Percentiles rank a stretch among this genome's conserved stretches.
Evolutionary conservation across 208 protist species (phyloP).

Genomic region (Leishmania tropica): DNA sequence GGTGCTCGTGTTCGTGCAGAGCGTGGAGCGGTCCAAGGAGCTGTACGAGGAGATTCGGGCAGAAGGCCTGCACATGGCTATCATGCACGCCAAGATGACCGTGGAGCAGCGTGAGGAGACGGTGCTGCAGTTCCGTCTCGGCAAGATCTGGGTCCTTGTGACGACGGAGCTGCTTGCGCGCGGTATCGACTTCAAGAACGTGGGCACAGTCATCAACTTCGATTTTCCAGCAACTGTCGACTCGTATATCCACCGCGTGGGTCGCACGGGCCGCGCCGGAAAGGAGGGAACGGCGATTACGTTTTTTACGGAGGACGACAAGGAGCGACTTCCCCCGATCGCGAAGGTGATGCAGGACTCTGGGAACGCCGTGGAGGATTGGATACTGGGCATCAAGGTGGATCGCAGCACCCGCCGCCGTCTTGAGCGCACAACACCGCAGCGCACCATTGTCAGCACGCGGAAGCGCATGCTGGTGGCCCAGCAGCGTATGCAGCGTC

Average conservation of each 20-base stretch:
- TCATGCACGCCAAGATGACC: constrained; percentile 92
- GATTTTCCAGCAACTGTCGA: constrained; percentile 96
- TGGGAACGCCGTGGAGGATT: constrained; percentile 94
- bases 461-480: constrained; percentile 84
- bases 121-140: constrained; percentile 95
- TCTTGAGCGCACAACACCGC: constrained; percentile 74
- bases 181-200: constrained; percentile 98
- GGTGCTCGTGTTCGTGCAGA: constrained; percentile 98
- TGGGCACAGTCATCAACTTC: constrained; percentile 98
- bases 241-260: constrained; percentile 98
- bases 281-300: constrained; percentile 94
- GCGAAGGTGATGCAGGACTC: constrained; percentile 93
- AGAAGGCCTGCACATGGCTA: constrained; percentile 84
- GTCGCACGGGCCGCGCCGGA: constrained; percentile 90
- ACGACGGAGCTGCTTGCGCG: constrained; percentile 97
- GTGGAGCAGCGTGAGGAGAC: constrained; percentile 92
- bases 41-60: constrained; percentile 95
- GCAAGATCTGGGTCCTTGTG: constrained; percentile 97
- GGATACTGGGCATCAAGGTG: constrained; percentile 94
- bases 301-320: constrained; percentile 97
- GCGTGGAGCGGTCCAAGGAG: constrained; percentile 96
- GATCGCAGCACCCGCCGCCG: constrained; percentile 54
- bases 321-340: constrained; percentile 85
- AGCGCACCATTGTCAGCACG: constrained; percentile 88
- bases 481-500: constrained; percentile 67